Conservation (phyloP, 73 alveolate species). For the Tetrahymena borealis region DNA sequence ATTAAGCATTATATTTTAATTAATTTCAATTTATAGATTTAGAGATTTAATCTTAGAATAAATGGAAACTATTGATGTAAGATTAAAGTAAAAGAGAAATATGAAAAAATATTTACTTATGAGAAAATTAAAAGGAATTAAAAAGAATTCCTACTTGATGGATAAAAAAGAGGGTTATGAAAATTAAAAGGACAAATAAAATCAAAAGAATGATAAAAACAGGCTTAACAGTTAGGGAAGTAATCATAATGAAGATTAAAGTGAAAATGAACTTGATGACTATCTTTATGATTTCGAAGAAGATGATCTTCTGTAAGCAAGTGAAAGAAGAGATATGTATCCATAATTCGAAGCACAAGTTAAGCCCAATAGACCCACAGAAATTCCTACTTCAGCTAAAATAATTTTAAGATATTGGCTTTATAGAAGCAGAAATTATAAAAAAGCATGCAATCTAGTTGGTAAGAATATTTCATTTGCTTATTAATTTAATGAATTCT, state of each 20-base stretch:
- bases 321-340: not conserved
- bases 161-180: not conserved
- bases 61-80: not conserved
- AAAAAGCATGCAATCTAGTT: slow-evolving; percentile 1
- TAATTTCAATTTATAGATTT: not conserved
- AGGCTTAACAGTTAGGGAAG: not conserved
- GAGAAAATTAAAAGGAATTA: not conserved
- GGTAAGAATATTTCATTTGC: not conserved
- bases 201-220: not conserved
- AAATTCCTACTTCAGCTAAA: not conserved
- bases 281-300: not conserved
- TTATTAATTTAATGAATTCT: not conserved
- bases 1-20: not conserved
- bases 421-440: slow-evolving; percentile 18
- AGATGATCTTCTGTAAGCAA: not conserved
- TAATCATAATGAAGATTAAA: not conserved
- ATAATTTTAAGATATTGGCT: slow-evolving; percentile 28
- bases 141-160: not conserved
- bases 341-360: not conserved
- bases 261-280: not conserved
- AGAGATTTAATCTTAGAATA: not conserved
- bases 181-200: no score
- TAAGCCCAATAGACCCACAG: not conserved
- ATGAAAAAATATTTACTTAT: not conserved
- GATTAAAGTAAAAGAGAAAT: not conserved